Evolutionary conservation across 202 grass and related monocot species (phyloP), one percentile per base, ranked within the genome.

Genomic region (Setaria italica): DNA sequence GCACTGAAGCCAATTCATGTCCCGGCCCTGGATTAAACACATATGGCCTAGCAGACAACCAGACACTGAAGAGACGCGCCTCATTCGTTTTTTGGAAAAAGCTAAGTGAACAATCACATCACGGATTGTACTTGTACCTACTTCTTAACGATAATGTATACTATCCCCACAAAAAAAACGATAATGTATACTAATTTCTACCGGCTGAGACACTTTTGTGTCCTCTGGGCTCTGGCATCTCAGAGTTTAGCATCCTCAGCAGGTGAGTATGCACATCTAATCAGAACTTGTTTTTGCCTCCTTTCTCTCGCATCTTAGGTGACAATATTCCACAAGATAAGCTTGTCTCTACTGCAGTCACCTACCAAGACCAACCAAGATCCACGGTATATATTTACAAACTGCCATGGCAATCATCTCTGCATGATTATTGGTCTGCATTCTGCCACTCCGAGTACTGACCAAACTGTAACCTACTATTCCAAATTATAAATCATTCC

Each of bases 301-400:
- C 43, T 45, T 65, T 73, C 39, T 35, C 56, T 74, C 48, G 68
- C 39, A 80, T 62, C 17, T 25, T 85, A 71, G 66, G 75, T 85
- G 75, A 71, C 55, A n/a, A 70, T 69, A 77, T 39, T 51, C 17
- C 53, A 70, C 77, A 43, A 51, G 76, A 80, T 74, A 84, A 89
- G 60, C 17, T 60, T 76, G 67, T 66, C 71, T 62, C 14, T 29
- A 19, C 70, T 50, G 20, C 69, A 34, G 11, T 37, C 88, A 72
- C 88, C 78, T 82, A 64, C 46, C 62, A 33, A 32, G 72, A 82
- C 29, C 82, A 85, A 71, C 71, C 80, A 89, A 47, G 55, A 65
- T 85, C 45, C 13, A 64, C 46, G 8, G 47, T 64, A 64, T 71
- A 16, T 39, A 58, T 72, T 57, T 45, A 21, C 39, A 60, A 47